These are phyloP conservation scores for Cryptococcus sp. DNA, from an alignment of 1,284 basidiomycete genomes.

Conservation along the genomic window DNA sequence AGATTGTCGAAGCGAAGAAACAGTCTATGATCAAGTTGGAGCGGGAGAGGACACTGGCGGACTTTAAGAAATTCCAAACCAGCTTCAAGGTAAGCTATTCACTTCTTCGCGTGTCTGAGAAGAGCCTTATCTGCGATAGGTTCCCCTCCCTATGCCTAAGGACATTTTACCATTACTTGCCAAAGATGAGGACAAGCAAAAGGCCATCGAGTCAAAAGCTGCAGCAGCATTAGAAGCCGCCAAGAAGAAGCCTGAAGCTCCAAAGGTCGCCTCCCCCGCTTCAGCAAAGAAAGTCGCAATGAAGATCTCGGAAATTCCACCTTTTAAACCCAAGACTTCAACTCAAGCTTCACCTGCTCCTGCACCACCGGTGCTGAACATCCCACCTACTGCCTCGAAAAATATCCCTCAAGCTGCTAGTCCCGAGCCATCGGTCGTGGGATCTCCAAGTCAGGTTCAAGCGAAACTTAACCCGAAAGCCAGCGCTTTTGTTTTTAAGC, in stretches of 20 bases:
- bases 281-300: constrained; percentile 47
- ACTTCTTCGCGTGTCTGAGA: neutral
- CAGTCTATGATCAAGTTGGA: constrained; percentile 85
- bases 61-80: constrained; percentile 85
- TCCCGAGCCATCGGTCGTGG: constrained; percentile 47
- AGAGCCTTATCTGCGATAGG: constrained; percentile 49
- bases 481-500: constrained; percentile 61
- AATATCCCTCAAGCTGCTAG: constrained; percentile 44
- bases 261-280: constrained; percentile 16
- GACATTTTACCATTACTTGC: constrained; percentile 88
- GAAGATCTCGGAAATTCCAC: constrained; percentile 80
- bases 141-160: constrained; percentile 88
- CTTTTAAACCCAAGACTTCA: constrained; percentile 69
- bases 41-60: constrained; percentile 58
- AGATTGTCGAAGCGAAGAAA: constrained; percentile 81
- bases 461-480: constrained; percentile 72
- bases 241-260: constrained; percentile 55
- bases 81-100: constrained; percentile 71
- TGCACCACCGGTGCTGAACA: constrained; percentile 22
- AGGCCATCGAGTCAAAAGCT: constrained; percentile 73
- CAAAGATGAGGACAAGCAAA: constrained; percentile 84
- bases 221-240: constrained; percentile 56
- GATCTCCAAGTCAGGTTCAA: constrained; percentile 15
- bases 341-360: constrained; percentile 21
- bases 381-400: constrained; percentile 34